Evolutionary conservation across 2,329 filamentous ascomycete species (phyloP), one percentile per base, ranked within the genome.

Genomic region (Trichophyton equinum): DNA sequence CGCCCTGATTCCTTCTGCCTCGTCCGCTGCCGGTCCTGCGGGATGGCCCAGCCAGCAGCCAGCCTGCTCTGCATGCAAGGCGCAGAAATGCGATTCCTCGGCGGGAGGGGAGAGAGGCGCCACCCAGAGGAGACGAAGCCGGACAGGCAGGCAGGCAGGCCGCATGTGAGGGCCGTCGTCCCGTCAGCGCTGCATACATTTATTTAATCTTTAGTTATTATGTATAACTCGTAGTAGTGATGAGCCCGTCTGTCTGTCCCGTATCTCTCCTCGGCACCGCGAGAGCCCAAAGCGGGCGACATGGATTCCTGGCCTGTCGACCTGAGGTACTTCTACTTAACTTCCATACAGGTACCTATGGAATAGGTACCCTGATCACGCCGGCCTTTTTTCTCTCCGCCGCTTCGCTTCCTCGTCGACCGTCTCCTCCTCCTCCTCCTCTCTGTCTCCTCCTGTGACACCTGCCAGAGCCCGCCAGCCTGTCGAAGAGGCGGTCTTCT

Each of bases 11-110:
- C 27, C 4, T 46, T n/a, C 42, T 44, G 40, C 15, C 18, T 18
- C 13, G 6, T 8, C 40, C 15, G 18, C 18, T n/a, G 40, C 7
- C 2, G 4, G 40, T 11, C 47, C 22, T 22, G 22, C 22, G 22
- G 22, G 22, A 22, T 7, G 27, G 27, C 27, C 6, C 6, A 6
- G 1, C 27, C 27, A 7, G 27, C 6, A 6, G 1, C 27, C 27
- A 7, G 27, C 27, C 6, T 7, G 27, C 27, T 30, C 49, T 13
- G 49, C 22, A 44, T 51, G 22, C 49, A 53, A 53, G 49, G 22
- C 49, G 49, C 49, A 53, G 49, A 53, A 53, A 25, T 53, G 49
- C 49, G 49, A 53, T 33, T 27, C n/a, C 49, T 53, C 22, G 49
- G 49, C 49, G 22, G 7, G 22, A 53, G 22, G 49, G 13, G 18